These are phyloP conservation scores for Solanum chmielewskii DNA, from an alignment of 257 asterid genomes.

Conservation along the genomic window DNA sequence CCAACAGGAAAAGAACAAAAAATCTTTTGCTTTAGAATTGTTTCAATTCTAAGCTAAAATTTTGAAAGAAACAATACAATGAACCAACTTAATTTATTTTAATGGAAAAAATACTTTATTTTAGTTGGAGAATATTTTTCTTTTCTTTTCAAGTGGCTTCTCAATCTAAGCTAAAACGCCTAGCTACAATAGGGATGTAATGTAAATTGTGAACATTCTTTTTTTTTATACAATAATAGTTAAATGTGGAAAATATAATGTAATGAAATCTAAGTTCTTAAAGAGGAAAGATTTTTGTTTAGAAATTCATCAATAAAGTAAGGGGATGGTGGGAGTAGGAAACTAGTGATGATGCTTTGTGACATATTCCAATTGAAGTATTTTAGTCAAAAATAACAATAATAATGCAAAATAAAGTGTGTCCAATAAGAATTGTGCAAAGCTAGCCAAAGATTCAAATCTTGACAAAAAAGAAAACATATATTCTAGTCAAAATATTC, in stretches of 20 bases:
- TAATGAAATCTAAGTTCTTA: not conserved
- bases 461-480: not conserved
- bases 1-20: not conserved
- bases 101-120: not conserved
- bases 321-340: not conserved
- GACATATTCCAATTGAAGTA: not conserved
- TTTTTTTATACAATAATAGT: not conserved
- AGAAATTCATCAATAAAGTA: not conserved
- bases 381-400: not conserved
- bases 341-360: not conserved
- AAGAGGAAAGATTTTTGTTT: not conserved
- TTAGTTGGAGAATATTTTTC: not conserved
- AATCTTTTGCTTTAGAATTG: not conserved
- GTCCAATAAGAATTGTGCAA: not conserved
- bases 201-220: not conserved
- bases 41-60: not conserved
- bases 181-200: not conserved
- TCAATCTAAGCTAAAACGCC: not conserved
- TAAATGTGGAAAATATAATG: not conserved
- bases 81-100: not conserved
- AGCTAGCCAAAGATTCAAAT: not conserved
- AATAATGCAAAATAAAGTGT: not conserved
- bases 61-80: not conserved
- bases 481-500: not conserved
- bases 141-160: not conserved